A percentile compares a stretch with the other conserved stretches of the same genome.
Evolutionary conservation across 1,284 basidiomycete species (phyloP).

Genomic region (Somion occarium): DNA sequence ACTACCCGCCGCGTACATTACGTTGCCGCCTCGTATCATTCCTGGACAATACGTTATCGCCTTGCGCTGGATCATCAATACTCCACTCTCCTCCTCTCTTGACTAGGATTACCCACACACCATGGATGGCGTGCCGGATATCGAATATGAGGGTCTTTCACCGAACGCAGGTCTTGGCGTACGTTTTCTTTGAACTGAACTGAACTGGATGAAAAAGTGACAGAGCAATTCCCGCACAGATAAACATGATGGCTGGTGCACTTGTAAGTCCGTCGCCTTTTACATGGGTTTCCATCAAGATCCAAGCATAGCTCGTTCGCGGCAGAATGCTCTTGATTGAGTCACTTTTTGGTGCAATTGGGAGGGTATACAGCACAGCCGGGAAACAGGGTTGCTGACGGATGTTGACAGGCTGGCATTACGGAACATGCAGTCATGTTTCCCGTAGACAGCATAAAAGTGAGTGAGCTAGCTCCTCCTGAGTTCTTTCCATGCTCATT

Average conservation of each 20-base stretch:
- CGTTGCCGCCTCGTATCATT: no score
- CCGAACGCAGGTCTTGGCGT: conserved; percentile 74
- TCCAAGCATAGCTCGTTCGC: neutral
- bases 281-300: no score
- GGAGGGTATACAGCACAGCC: neutral
- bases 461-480: conserved; percentile 41
- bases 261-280: conserved; percentile 54
- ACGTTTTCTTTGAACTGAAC: conserved; percentile 22
- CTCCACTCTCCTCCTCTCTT: neutral
- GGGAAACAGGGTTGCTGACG: neutral
- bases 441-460: conserved; percentile 98
- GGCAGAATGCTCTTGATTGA: neutral
- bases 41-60: no score
- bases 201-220: no score
- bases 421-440: conserved; percentile 99
- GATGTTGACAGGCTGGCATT: conserved; percentile 78
- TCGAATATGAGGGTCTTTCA: conserved; percentile 74
- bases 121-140: conserved; percentile 41
- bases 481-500: no score
- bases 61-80: no score
- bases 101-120: neutral
- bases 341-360: neutral
- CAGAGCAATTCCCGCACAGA: no score
- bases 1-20: no score
- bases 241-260: conserved; percentile 97